A percentile compares a stretch with the other conserved stretches of the same genome.
phyloP scores from a whole-genome alignment of 371 early-diverging fungal species.

The Enterospora canceri region DNA sequence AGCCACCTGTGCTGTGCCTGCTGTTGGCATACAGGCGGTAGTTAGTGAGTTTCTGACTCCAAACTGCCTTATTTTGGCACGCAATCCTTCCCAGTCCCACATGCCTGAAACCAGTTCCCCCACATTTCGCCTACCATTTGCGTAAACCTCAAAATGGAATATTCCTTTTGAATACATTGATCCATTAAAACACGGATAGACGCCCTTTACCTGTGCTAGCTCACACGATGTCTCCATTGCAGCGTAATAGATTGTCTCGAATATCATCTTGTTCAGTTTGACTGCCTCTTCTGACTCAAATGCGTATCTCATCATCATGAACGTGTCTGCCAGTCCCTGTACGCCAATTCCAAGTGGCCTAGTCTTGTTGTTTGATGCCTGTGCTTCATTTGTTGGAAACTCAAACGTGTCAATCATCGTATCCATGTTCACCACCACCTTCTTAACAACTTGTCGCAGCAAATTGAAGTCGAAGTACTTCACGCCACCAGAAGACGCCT shows the following conservation, averaged over 20 bases:
- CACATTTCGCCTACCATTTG: no score
- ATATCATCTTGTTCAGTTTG: slow-evolving; percentile 73
- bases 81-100: slow-evolving; percentile 78
- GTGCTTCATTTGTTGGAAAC: slow-evolving; percentile 82
- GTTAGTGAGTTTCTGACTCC: slow-evolving; percentile 94
- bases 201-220: slow-evolving; percentile 68
- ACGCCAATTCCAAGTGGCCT: slow-evolving; percentile 95
- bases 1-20: slow-evolving; percentile 90
- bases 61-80: slow-evolving; percentile 66
- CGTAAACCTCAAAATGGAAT: slow-evolving; percentile 75
- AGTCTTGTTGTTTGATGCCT: slow-evolving; percentile 74
- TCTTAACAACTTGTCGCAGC: slow-evolving; percentile 62
- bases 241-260: slow-evolving; percentile 91
- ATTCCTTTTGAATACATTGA: slow-evolving; percentile 77
- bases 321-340: slow-evolving; percentile 93
- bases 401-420: slow-evolving; percentile 87
- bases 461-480: slow-evolving; percentile 32
- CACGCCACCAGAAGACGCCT: slow-evolving; percentile 50
- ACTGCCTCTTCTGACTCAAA: slow-evolving; percentile 83
- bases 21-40: slow-evolving; percentile 97
- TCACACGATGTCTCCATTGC: slow-evolving; percentile 85
- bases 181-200: slow-evolving; percentile 76
- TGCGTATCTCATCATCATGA: slow-evolving; percentile 78
- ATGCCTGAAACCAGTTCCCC: slow-evolving; percentile 63
- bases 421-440: slow-evolving; percentile 76